Evolutionary conservation across 441 rosid genomes (phyloP), one percentile per base, ranked within the genome.

Genomic region (Erodium trifolium): DNA sequence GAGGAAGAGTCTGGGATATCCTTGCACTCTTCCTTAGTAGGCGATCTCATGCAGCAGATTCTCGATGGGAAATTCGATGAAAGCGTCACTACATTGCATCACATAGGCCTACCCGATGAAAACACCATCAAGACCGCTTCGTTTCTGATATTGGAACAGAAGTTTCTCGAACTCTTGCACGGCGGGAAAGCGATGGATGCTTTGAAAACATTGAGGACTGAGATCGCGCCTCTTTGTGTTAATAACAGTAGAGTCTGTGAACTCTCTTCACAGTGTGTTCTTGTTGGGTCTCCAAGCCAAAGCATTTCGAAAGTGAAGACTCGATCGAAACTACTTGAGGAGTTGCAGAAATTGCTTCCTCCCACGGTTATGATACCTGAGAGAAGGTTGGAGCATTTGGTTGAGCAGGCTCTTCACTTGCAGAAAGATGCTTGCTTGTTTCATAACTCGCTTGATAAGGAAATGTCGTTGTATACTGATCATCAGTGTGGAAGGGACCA

Each of bases 1-100:
- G 89, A 87, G 78, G 89, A 85, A 75, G 91, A 87, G 72, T 87
- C 89, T 1, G 89, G 91, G 66, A 81, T 82, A 73, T 73, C 81
- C 0, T 75, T 87, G 63, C 81, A 87, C 64, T 79, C 89, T 29
- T 62, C 83, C 55, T 73, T 70, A 49, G 87, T 83, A 35, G 81
- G 78, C 49, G 57, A 49, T 41, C 80, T 87, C 64, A 82, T 62
- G 73, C 80, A 81, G 65, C 85, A 85, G 74, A 80, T 85, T 70
- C 79, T 73, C 34, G 85, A 82, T 79, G 85, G 88, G 3, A 71
- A 68, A 19, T 87, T 87, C 87, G 84, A 83, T 67, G 85, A 72
- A 78, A 82, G 89, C 66, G 71, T 83, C 23, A 75, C 68, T 49
- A 81, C 83, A 16, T 70, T 87, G 72, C 78, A 53, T 31, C 73